Conservation (phyloP, 2,329 filamentous ascomycete species). For the Macroventuria anomochaeta region DNA sequence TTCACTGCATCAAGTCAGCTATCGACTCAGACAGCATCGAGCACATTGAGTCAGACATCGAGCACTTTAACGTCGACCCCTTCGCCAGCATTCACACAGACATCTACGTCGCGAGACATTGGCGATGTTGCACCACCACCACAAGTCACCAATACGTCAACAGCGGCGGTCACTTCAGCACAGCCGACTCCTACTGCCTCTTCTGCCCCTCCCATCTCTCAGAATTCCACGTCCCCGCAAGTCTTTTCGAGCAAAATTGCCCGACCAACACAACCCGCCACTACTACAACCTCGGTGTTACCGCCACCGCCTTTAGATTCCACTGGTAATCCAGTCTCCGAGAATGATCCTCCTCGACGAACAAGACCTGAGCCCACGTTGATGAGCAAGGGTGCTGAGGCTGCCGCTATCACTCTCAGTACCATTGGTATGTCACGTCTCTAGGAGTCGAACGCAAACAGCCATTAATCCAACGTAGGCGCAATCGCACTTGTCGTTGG, state of each 20-base stretch:
- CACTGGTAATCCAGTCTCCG: not conserved
- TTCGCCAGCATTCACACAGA: constrained; percentile 14
- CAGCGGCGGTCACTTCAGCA: not conserved
- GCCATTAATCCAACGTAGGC: constrained; percentile 24
- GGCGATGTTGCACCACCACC: constrained; percentile 21
- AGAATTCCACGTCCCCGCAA: constrained; percentile 6
- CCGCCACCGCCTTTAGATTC: not conserved
- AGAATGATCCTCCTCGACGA: constrained; percentile 11
- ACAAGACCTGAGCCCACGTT: constrained; percentile 18
- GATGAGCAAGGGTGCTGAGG: constrained; percentile 40
- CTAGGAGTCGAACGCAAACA: not conserved
- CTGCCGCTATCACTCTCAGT: constrained; percentile 40
- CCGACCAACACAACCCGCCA: constrained; percentile 3
- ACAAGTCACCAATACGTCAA: constrained; percentile 12
- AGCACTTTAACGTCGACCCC: not conserved
- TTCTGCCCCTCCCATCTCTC: not conserved
- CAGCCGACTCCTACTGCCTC: not conserved
- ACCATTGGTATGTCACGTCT: constrained; percentile 35
- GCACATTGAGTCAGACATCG: not conserved
- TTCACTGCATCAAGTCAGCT: not conserved
- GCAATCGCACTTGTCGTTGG: constrained; percentile 36
- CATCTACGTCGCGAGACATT: constrained; percentile 18
- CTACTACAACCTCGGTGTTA: not conserved
- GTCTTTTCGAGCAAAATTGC: constrained; percentile 8
- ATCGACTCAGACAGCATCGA: not conserved